Base-by-base conservation (phyloP, 169 alveolate genomes). In the Eimeria tenella region DNA sequence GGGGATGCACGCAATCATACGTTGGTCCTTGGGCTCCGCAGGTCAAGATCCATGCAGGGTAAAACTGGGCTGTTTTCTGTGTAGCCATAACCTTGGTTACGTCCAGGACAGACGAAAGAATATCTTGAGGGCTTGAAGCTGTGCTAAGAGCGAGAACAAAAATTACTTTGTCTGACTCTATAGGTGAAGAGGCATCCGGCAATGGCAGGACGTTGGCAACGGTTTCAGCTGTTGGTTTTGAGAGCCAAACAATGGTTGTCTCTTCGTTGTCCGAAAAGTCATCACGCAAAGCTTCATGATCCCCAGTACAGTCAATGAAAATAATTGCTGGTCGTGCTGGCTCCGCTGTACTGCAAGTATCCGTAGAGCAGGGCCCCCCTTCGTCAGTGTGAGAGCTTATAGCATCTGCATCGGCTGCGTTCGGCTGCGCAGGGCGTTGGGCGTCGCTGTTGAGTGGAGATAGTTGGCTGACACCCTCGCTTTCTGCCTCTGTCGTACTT, bases 21-120 rank as follows among this genome's bases (percentile, higher is more conserved):
- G 79, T 17, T 5, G 88, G 88, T 10, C 93, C 93, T 49, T 86
- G 93, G 10, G 93, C 82, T 7, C 93, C 93, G 6, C 79, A 60
- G 11, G 86, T 87, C 60, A 68, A 62, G 6, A 71, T 86, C 86
- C 93, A 87, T 11, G 62, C 31, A 42, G 58, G 52, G 8, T 71
- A 74, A 21, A 63, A 23, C 52, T 60, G 49, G 11, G 42, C 60
- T 23, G 68, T 10, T 52, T 60, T 86, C 19, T 65, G 58, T 1
- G 21, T 31, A 21, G 93, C 93, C 62, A 86, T 25, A 5, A 86
- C 82, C 31, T 86, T 86, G 13, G 55, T 65, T 4, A 62, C 49
- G 31, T 86, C 82, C 82, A 86, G 65, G 25, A 86, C 74, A 5
- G 74, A 65, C 5, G 25, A 65, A n/a, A 65, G 74, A 11, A 65